A percentile compares a stretch with the other conserved stretches of the same genome.
Conservation (phyloP, 2,329 filamentous ascomycete species). For the Botrytis porri region DNA sequence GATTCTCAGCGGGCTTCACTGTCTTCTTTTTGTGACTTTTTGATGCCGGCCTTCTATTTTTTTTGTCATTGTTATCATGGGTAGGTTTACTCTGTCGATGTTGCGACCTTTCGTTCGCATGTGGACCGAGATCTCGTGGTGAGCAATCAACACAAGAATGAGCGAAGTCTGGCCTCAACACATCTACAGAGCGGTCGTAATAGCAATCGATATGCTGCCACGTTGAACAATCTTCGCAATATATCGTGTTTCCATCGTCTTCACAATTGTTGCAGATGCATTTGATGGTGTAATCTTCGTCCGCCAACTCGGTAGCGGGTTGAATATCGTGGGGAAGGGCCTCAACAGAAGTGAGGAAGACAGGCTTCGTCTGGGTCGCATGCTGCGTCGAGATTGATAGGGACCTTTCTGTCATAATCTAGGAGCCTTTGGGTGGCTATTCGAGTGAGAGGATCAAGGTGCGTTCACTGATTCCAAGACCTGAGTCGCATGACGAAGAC, state of each 20-base stretch:
- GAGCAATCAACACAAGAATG: constrained; percentile 91
- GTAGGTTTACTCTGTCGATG: constrained; percentile 54
- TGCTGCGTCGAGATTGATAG: constrained; percentile 39
- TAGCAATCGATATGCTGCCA: constrained; percentile 99
- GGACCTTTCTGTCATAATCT: constrained; percentile 42
- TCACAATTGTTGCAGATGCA: constrained; percentile 93
- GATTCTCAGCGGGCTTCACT: constrained; percentile 62
- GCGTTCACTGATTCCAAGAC: constrained; percentile 38
- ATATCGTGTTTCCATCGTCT: constrained; percentile 96
- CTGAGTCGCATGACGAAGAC: constrained; percentile 42
- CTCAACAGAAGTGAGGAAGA: constrained; percentile 26
- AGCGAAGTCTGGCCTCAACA: constrained; percentile 67
- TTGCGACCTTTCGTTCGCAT: constrained; percentile 70
- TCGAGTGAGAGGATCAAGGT: constrained; percentile 35
- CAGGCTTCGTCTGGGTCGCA: constrained; percentile 36
- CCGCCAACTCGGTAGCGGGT: constrained; percentile 47
- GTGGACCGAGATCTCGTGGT: constrained; percentile 66
- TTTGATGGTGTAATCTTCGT: constrained; percentile 91
- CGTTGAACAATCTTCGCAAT: constrained; percentile 91
- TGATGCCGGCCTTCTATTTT: constrained; percentile 68
- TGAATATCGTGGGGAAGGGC: constrained; percentile 33
- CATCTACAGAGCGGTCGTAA: constrained; percentile 72
- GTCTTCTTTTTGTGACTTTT: constrained; percentile 88
- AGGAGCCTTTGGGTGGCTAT: constrained; percentile 39
- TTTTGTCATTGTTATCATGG: constrained; percentile 58